Base-by-base conservation (phyloP, 106 monocot species). In the Chionographis japonica region DNA sequence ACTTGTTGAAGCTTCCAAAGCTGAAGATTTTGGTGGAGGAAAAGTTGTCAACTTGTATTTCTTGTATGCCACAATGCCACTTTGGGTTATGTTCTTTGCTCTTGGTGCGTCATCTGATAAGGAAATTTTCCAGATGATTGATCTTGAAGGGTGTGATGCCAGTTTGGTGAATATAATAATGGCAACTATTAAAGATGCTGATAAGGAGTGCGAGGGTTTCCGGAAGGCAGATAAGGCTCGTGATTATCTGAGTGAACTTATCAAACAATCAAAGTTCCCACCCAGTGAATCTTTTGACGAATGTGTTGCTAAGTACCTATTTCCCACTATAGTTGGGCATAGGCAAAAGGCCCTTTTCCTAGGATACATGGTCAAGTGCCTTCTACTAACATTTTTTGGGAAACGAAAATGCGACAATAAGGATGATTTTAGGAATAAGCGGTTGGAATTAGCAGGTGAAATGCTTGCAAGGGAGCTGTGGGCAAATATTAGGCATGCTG, bases 391-490 rank as follows among this genome's bases (percentile, higher is more conserved):
- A 1, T 85, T 42, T 66, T 76, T 60, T 69, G 97, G 97, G 17
- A 92, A 92, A 64, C 27, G 92, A 53, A 92, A 87, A 59, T 78
- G 81, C 52, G 92, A 98, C 64, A 90, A 92, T 53, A 86, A 78
- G 65, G 82, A 98, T 70, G 92, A 92, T 81, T 92, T 98, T 69
- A 87, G 92, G 60, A 98, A 98, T 74, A 98, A 98, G 76, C 89
- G 97, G 74, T 61, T 98, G 66, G 84, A 81, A 15, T 68, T 89
- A 61, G 85, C 83, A 54, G 89, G 92, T 66, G 92, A 98, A 63
- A 63, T 98, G 53, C 86, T 98, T 54, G 64, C 82, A 40, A 79
- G 81, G 61, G 92, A 98, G 67, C 54, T 92, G 6, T 62, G 84
- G 49, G 70, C 82, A 17, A 84, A 92, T 69, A 72, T 98, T 66